These are phyloP conservation scores for Lactarius hatsudake DNA, from an alignment of 768 basidiomycete species.

Conservation along the genomic window DNA sequence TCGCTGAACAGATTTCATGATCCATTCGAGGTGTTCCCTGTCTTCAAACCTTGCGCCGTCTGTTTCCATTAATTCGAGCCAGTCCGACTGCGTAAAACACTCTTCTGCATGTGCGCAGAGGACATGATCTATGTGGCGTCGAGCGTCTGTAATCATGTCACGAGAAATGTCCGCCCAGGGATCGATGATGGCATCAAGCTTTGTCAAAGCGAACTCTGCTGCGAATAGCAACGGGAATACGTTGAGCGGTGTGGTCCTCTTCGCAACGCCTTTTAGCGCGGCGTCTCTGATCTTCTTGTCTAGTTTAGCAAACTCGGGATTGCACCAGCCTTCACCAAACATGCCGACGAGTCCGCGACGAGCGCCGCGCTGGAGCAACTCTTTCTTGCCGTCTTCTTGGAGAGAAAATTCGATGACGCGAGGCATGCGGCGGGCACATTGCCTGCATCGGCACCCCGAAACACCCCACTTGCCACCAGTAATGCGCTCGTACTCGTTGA, in stretches of 20 bases:
- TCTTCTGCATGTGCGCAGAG: slow-evolving; percentile 56
- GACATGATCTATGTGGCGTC: slow-evolving; percentile 61
- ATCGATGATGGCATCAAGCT: slow-evolving; percentile 56
- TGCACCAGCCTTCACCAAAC: slow-evolving; percentile 90
- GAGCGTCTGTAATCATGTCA: slow-evolving; percentile 64
- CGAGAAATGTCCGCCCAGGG: slow-evolving; percentile 66
- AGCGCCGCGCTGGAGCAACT: slow-evolving; percentile 65
- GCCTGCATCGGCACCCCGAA: slow-evolving; percentile 79
- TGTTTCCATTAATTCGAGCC: slow-evolving; percentile 70
- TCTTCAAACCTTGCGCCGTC: slow-evolving; percentile 77
- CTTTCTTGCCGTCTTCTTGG: slow-evolving; percentile 72
- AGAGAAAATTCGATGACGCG: slow-evolving; percentile 81
- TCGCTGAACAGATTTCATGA: slow-evolving; percentile 62
- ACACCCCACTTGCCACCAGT: slow-evolving; percentile 78
- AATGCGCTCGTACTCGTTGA: slow-evolving; percentile 72
- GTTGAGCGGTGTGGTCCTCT: slow-evolving; percentile 63
- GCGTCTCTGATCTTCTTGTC: slow-evolving; percentile 61
- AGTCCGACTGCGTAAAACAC: slow-evolving; percentile 67
- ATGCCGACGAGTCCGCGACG: slow-evolving; percentile 74
- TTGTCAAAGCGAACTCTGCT: slow-evolving; percentile 56
- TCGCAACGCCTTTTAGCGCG: slow-evolving; percentile 70
- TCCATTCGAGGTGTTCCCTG: slow-evolving; percentile 71
- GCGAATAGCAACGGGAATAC: slow-evolving; percentile 68
- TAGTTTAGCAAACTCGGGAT: slow-evolving; percentile 71
- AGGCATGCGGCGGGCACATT: slow-evolving; percentile 77